Evolutionary conservation across 805 yeast genomes (phyloP), one percentile per base, ranked within the genome.

Genomic region (Starmerella etchellsii): DNA sequence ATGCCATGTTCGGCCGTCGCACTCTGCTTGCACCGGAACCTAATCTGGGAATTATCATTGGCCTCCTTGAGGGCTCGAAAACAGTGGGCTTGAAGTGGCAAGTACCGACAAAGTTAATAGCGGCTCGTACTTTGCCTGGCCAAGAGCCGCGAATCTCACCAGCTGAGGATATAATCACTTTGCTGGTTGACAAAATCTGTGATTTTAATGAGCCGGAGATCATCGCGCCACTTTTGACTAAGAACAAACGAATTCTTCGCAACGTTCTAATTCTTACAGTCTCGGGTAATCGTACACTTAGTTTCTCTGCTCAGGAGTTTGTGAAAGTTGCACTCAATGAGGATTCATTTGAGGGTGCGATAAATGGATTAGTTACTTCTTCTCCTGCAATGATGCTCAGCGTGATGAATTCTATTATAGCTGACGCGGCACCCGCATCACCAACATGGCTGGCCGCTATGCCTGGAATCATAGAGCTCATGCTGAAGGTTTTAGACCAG

Each of bases 291-390:
- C 25, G 39, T 3, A 20, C 22, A 1, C 32, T 47, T 14, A 29
- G 45, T 21, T 28, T 45, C 3, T 31, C 47, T 2, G 44, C 45
- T 5, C 39, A 39, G 18, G 49, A 45, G 24, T 42, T 47, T 31
- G 16, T 42, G 10, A 35, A 37, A n/a, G 23, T 30, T 8, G 42
- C 43, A 2, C 9, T 31, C 3, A 28, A 13, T 6, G 37, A 32
- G 14, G 49, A 45, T 4, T 26, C 46, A 2, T 11, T 14, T 2
- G 43, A 41, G 9, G 16, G n/a, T 1, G 27, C 38, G 1, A 19
- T 46, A 2, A 20, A 25, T 11, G 15, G 15, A 2, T 16, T 42
- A 14, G 41, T 47, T 8, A 20, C 27, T 21, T 15, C 19, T 2
- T 4, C 34, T 11, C 31, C 51, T 1, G 43, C 33, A 9, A 14